Percentiles rank a stretch among this genome's conserved stretches.
These are phyloP conservation scores for Medicago ruthenica DNA, from an alignment of 306 rosid genomes.

Conservation along the genomic window DNA sequence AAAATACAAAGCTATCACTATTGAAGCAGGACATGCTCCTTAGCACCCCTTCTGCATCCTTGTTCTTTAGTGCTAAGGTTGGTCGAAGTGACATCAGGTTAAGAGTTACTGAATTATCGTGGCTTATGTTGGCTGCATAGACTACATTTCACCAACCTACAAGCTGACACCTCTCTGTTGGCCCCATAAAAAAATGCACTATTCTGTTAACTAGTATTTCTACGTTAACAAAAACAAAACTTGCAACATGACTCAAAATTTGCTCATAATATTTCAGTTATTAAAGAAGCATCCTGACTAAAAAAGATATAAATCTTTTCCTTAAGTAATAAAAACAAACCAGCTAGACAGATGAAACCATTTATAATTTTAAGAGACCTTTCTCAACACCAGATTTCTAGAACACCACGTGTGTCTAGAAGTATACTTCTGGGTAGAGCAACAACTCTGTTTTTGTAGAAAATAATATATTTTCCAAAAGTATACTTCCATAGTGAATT, in stretches of 20 bases:
- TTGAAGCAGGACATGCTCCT: constrained; percentile 48
- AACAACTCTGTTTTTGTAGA: too few species aligned
- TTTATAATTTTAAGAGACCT: not conserved
- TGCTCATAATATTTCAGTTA: not conserved
- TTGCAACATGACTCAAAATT: not conserved
- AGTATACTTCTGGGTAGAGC: too few species aligned
- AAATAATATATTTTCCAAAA: too few species aligned
- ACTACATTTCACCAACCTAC: constrained; percentile 60
- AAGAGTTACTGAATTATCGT: constrained; percentile 48
- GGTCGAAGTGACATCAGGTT: constrained; percentile 37
- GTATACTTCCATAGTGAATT: too few species aligned
- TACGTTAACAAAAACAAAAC: not conserved
- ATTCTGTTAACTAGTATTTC: not conserved
- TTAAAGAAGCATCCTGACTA: not conserved
- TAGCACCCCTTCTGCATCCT: constrained; percentile 24
- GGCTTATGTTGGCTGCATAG: constrained; percentile 56
- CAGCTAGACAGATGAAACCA: not conserved
- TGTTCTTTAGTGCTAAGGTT: constrained; percentile 44
- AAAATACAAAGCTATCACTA: constrained; percentile 42
- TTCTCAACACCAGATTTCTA: too few species aligned
- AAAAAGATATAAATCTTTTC: not conserved
- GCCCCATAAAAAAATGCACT: constrained; percentile 15
- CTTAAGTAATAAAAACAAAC: not conserved
- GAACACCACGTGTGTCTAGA: too few species aligned
- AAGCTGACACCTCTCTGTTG: constrained; percentile 57